Conservation (phyloP, 495 filamentous ascomycete genomes). For the Penicillium maclennaniae region DNA sequence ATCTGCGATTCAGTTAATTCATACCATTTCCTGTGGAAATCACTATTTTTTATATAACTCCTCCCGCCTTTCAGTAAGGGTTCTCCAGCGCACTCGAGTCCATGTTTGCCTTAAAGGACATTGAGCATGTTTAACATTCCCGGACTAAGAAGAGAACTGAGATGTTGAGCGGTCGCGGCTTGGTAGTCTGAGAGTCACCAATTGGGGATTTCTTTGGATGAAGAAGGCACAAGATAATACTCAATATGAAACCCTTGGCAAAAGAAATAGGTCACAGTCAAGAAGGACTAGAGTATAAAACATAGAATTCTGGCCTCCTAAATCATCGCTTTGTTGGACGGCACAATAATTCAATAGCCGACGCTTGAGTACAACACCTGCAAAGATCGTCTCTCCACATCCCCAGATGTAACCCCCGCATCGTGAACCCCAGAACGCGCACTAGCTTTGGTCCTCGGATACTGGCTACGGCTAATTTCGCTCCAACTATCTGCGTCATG, state of each 20-base stretch:
- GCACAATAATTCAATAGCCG: constrained; percentile 16
- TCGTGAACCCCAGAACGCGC: background rate
- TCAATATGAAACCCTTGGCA: too few relatives aligned
- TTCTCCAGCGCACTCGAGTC: background rate
- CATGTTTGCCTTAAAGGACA: background rate
- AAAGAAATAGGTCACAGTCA: too few relatives aligned
- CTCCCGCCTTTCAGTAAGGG: background rate
- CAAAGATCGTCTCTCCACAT: constrained; percentile 17
- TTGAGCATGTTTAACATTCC: background rate
- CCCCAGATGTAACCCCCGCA: constrained; percentile 25
- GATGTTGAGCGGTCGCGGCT: too few relatives aligned
- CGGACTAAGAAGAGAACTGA: too few relatives aligned
- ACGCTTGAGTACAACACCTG: constrained; percentile 4
- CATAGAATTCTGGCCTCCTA: too few relatives aligned
- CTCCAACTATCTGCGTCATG: constrained; percentile 5
- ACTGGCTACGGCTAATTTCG: background rate
- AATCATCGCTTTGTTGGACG: too few relatives aligned
- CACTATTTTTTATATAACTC: background rate
- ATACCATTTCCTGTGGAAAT: constrained; percentile 17
- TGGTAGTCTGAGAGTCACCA: too few relatives aligned
- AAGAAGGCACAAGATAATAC: too few relatives aligned
- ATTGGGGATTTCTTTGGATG: too few relatives aligned
- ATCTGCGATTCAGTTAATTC: constrained; percentile 12
- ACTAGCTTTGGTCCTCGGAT: background rate
- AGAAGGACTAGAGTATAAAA: too few relatives aligned